Percentiles rank a stretch among this genome's conserved stretches.
These are phyloP conservation scores for Trapa bicornis DNA, from an alignment of 345 rosid genomes.

Conservation along the genomic window DNA sequence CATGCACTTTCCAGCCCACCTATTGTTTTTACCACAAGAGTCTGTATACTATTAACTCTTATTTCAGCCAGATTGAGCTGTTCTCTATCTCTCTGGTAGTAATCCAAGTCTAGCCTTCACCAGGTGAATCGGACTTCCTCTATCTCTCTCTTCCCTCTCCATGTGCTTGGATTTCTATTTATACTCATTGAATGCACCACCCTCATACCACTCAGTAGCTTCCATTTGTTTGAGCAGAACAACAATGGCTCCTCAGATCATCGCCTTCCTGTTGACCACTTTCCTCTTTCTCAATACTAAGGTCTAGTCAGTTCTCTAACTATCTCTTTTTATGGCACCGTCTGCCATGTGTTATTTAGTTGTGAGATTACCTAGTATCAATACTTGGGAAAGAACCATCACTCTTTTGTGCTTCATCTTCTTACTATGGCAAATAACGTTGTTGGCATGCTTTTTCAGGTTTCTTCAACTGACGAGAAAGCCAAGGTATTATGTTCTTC, in stretches of 20 bases:
- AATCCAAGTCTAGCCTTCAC: background rate
- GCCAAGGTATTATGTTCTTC: constrained; percentile 12
- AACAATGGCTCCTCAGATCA: constrained; percentile 12
- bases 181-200: background rate
- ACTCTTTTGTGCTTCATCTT: background rate
- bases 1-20: background rate
- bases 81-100: too few relatives aligned
- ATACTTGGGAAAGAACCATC: background rate
- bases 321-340: background rate
- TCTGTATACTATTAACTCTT: too few relatives aligned
- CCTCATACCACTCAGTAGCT: background rate
- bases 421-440: background rate
- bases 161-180: background rate
- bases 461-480: constrained; percentile 12
- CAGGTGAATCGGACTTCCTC: background rate
- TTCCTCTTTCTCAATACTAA: constrained; percentile 17
- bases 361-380: background rate
- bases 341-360: too few relatives aligned
- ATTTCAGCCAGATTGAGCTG: too few relatives aligned
- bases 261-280: constrained; percentile 18
- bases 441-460: constrained; percentile 11
- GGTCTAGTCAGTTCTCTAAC: constrained; percentile 13
- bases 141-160: too few relatives aligned
- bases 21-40: too few relatives aligned
- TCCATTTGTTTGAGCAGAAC: background rate